Evolutionary conservation across 768 basidiomycete species (phyloP), one percentile per base, ranked within the genome.

Genomic region (Boletus vinaceobasis): DNA sequence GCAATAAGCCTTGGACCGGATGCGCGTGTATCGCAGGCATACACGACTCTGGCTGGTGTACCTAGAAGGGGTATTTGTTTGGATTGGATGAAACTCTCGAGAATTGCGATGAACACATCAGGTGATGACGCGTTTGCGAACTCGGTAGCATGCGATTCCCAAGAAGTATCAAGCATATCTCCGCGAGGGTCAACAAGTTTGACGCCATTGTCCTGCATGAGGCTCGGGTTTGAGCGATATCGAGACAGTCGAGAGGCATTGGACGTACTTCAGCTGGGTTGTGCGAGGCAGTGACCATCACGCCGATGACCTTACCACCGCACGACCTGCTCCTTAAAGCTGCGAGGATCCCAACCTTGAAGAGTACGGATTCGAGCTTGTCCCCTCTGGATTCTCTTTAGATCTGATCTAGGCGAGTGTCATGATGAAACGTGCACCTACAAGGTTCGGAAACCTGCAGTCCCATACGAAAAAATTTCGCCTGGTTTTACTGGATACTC

Each of bases 281-380:
- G 73, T 99, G 97, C n/a, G 93, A 96, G 3, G 97, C 97, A 36
- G 97, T 99, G 68, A 99, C 87, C 97, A 99, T 98, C 21, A 98
- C 91, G 15, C 97, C 97, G 63, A 99, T 89, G 26, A 86, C 87
- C 68, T 86, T 88, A 27, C 97, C 93, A 66, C 88, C 87, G n/a
- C 94, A 79, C 59, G 84, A 86, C 76, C 88, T 97, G 74, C 94
- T 98, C 54, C 97, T 77, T 47, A 99, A 78, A 7, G 82, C 90
- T 43, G 97, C 97, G 17, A 99, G 76, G 38, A 98, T 74, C 11
- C 93, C 97, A 14, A 96, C 88, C 61, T 94, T 83, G 76, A 97
- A 98, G 60, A 99, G 78, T n/a, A 96, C 93, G 10, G 88, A 88
- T 65, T 95, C 93, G 29, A 98, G 80, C 19, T 76, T 77, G 60